Evolutionary conservation across 208 protist species (phyloP).

Genomic region (Wallacemonas rigidus): DNA sequence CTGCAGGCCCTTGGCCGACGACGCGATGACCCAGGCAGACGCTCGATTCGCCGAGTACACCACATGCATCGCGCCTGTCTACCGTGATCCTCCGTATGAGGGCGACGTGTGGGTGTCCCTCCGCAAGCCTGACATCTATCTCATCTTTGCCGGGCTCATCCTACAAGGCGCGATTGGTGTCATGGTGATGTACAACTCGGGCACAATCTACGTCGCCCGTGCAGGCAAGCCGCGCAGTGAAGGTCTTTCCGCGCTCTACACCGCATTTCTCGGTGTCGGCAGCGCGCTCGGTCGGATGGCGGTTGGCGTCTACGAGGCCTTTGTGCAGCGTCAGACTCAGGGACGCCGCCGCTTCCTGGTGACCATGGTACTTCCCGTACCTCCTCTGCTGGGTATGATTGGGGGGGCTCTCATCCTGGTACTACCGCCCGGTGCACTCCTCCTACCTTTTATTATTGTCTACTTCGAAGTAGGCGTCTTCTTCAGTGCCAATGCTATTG

Average conservation of each 20-base stretch:
- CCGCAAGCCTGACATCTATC: slow-evolving; percentile 42
- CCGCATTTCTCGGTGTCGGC: slow-evolving; percentile 66
- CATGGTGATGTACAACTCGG: slow-evolving; percentile 74
- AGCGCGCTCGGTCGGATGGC: slow-evolving; percentile 55
- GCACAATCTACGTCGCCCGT: slow-evolving; percentile 62
- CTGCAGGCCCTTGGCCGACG: neutral
- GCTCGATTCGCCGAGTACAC: slow-evolving; percentile 8
- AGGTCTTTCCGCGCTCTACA: slow-evolving; percentile 55
- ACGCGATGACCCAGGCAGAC: neutral
- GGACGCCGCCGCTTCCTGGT: slow-evolving; percentile 48
- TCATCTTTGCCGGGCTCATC: slow-evolving; percentile 57
- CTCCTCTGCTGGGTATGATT: slow-evolving; percentile 44
- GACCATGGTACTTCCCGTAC: slow-evolving; percentile 54
- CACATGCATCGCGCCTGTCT: slow-evolving; percentile 6
- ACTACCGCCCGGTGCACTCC: slow-evolving; percentile 42
- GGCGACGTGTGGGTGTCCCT: slow-evolving; percentile 46
- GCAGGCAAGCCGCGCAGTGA: slow-evolving; percentile 36
- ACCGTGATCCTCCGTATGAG: slow-evolving; percentile 48
- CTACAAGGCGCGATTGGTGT: slow-evolving; percentile 47
- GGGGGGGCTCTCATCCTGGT: slow-evolving; percentile 50
- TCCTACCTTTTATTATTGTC: slow-evolving; percentile 63
- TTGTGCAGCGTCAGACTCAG: slow-evolving; percentile 56
- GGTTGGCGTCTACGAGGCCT: slow-evolving; percentile 70
- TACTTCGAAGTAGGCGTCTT: slow-evolving; percentile 74
- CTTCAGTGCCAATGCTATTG: slow-evolving; percentile 49